Conservation (phyloP, 768 basidiomycete species). For the Boletus fagicola region DNA sequence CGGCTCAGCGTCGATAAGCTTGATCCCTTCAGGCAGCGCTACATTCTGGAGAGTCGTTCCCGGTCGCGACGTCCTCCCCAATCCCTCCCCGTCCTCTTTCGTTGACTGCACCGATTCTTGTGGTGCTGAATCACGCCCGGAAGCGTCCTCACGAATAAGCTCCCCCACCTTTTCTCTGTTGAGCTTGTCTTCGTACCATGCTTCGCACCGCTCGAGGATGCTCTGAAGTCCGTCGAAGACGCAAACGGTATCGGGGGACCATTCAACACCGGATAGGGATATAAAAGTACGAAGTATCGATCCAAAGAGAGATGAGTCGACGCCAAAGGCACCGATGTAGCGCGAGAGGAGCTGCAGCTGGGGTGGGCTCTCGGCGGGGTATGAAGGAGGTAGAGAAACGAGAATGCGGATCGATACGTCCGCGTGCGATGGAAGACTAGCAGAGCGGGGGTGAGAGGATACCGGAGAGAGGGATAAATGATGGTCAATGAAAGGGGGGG, state of each 20-base stretch:
- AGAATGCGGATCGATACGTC: conserved; percentile 51
- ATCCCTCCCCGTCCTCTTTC: conserved; percentile 7
- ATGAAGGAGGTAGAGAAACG: conserved; percentile 56
- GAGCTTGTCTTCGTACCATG: conserved; percentile 72
- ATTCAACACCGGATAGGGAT: conserved; percentile 74
- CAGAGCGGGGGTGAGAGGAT: background rate
- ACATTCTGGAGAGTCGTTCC: conserved; percentile 10
- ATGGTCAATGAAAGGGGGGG: background rate
- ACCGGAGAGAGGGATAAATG: background rate
- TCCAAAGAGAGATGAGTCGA: conserved; percentile 73
- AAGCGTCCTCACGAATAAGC: conserved; percentile 52
- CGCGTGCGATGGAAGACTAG: conserved; percentile 54
- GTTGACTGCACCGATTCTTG: conserved; percentile 9
- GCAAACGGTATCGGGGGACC: conserved; percentile 68
- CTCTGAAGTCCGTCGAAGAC: conserved; percentile 87
- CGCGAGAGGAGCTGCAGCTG: conserved; percentile 83
- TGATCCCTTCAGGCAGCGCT: conserved; percentile 56
- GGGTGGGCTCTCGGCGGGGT: conserved; percentile 69
- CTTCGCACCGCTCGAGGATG: conserved; percentile 60
- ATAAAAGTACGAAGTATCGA: conserved; percentile 78
- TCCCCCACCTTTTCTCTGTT: conserved; percentile 54
- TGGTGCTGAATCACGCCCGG: conserved; percentile 21
- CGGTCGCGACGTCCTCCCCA: background rate
- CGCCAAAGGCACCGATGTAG: conserved; percentile 78
- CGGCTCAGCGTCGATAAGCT: conserved; percentile 70